Evolutionary conservation across 176 grass and related monocot species (phyloP), one percentile per base, ranked within the genome.

Genomic region (Otatea glauca): DNA sequence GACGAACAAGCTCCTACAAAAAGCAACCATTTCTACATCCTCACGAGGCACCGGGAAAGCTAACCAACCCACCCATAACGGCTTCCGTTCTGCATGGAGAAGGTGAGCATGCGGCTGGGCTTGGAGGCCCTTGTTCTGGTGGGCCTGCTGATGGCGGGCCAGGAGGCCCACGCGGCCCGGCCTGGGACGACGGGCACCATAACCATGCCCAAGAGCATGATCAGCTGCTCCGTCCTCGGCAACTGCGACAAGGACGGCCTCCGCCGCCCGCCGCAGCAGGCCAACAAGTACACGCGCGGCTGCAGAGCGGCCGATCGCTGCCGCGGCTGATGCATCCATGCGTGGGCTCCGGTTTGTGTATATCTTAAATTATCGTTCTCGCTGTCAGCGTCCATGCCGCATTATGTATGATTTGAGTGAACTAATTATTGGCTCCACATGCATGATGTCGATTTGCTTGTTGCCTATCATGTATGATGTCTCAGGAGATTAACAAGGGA

Each of bases 191-290:
- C 6, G 55, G 20, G 7, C 20, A 3, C 23, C n/a, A 21, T 61
- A 9, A 0, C 4, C 59, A 14, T 27, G 0, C 59, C 59, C 59
- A 27, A 62, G 59, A 14, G 5, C 11, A 27, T 62, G 59, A 6
- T 62, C n/a, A n/a, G 7, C 7, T 83, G 81, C 43, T 34, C 72
- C 69, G 29, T 48, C 69, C 5, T 72, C 12, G 81, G 81, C 58
- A 75, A 37, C 32, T 75, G 70, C 60, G 45, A 54, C 13, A 0
- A 39, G 0, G 21, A 27, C 29, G 8, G 54, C 8, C 13, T 5
- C 44, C 20, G 3, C 15, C 14, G 47, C 72, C 9, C 72, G 0
- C 34, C 35, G 61, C 23, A 38, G 9, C 9, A 8, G 48, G 72
- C 82, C 10, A 42, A 76, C 62, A 1, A 9, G 2, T 58, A 76